Conservation (phyloP, 768 basidiomycete species). For the Amanita phalloides region DNA sequence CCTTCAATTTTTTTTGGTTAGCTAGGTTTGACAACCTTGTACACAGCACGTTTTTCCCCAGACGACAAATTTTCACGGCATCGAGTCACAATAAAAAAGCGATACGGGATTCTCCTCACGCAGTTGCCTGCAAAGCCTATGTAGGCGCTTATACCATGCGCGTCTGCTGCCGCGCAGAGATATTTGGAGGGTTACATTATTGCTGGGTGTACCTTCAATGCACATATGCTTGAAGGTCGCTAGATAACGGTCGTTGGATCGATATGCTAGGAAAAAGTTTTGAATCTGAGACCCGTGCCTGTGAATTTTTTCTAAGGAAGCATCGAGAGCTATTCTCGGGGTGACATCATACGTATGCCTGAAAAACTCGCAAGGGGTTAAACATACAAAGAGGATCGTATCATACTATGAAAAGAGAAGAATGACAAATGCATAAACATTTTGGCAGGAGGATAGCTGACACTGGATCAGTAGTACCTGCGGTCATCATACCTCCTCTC, state of each 20-base stretch:
- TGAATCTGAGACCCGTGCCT: too few species aligned
- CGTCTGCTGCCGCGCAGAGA: neutral
- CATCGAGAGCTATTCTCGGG: too few species aligned
- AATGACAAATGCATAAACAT: neutral
- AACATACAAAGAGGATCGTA: neutral
- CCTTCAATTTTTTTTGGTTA: neutral
- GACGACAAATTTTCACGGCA: conserved; percentile 99
- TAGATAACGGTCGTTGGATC: too few species aligned
- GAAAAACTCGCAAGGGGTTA: neutral
- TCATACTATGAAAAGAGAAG: neutral
- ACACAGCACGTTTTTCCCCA: conserved; percentile 91
- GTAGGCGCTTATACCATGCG: neutral
- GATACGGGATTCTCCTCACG: conserved; percentile 80
- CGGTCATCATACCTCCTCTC: conserved; percentile 25
- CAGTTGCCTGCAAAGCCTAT: conserved; percentile 78
- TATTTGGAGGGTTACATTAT: too few species aligned
- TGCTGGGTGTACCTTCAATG: too few species aligned
- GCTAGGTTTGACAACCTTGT: neutral
- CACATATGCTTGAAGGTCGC: too few species aligned
- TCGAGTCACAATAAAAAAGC: conserved; percentile 93
- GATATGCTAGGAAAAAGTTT: too few species aligned
- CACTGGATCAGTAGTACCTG: conserved; percentile 13
- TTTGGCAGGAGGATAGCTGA: neutral
- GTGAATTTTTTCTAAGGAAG: neutral
- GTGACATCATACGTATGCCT: neutral